Conservation (phyloP, 2,329 filamentous ascomycete species). For the Podosphaera leucotricha region DNA sequence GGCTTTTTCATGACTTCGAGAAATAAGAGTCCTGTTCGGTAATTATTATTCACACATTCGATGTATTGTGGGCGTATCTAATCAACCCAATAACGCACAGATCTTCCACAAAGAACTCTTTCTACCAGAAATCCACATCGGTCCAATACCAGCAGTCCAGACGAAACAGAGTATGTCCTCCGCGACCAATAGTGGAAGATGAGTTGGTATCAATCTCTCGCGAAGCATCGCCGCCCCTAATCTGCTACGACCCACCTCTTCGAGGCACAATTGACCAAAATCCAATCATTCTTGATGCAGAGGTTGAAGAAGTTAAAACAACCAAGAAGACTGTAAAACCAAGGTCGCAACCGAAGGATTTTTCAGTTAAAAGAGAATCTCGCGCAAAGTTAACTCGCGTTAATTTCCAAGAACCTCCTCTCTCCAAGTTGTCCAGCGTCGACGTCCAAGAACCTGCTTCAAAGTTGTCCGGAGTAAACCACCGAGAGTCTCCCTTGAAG, state of each 20-base stretch:
- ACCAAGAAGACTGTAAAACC: background rate
- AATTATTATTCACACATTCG: background rate
- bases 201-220: slow-evolving; percentile 36
- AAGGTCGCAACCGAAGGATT: background rate
- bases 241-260: slow-evolving; percentile 29
- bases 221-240: slow-evolving; percentile 21
- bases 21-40: background rate
- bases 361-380: no score
- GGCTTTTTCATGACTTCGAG: background rate
- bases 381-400: no score
- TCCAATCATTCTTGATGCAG: slow-evolving; percentile 39
- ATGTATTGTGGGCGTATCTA: background rate
- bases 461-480: no score
- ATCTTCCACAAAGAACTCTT: background rate
- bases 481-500: no score
- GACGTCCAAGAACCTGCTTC: no score
- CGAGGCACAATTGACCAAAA: slow-evolving; percentile 45
- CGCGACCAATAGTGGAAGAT: slow-evolving; percentile 45
- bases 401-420: no score
- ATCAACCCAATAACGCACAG: background rate
- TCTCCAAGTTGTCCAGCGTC: no score
- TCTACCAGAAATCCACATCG: background rate
- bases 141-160: background rate
- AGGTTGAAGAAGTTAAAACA: slow-evolving; percentile 1
- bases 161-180: slow-evolving; percentile 20